Conservation (phyloP, 2,329 filamentous ascomycete species). For the Colletotrichum noveboracense region DNA sequence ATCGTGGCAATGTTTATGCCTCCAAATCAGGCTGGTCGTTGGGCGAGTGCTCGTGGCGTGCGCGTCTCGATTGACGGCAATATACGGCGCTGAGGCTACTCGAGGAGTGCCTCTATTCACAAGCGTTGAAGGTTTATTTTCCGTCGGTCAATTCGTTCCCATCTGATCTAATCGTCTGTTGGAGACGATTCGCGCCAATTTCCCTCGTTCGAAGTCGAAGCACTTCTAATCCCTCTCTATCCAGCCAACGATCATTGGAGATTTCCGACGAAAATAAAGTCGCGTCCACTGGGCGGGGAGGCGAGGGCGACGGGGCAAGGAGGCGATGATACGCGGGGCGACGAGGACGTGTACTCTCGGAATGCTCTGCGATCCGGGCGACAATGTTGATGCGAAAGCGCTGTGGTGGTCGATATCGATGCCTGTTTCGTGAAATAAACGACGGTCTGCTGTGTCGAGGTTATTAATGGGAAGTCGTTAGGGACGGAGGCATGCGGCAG, state of each 20-base stretch:
- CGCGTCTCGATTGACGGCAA: neutral
- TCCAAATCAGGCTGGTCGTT: neutral
- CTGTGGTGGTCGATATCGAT: neutral
- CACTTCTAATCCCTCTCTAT: neutral
- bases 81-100: neutral
- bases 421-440: neutral
- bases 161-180: neutral
- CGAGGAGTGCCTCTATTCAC: neutral
- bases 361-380: neutral
- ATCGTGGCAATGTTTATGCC: conserved; percentile 29
- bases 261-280: neutral
- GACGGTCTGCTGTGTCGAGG: neutral
- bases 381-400: neutral
- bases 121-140: neutral
- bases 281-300: neutral
- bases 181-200: neutral
- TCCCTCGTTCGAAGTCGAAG: conserved; percentile 6
- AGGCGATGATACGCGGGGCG: neutral
- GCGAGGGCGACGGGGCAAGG: neutral
- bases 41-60: neutral
- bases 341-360: neutral
- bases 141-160: neutral
- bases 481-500: conserved; percentile 7
- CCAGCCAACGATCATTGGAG: neutral
- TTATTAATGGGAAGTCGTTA: neutral